Conservation (phyloP, 495 filamentous ascomycete genomes). For the Neurospora sp. region DNA sequence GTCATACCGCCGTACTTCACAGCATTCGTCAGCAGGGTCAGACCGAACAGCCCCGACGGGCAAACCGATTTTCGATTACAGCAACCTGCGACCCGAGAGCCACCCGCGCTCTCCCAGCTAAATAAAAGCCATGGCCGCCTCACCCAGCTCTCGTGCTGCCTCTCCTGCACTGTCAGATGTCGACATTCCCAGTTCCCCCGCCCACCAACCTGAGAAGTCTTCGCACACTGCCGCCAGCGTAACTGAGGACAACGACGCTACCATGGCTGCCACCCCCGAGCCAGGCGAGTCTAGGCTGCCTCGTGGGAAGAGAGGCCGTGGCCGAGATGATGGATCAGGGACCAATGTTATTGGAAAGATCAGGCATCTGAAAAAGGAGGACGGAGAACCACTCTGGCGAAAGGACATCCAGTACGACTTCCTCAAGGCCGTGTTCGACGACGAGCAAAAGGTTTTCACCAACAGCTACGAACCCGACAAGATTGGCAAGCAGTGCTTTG, state of each 20-base stretch:
- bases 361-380: constrained; percentile 90
- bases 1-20: background rate
- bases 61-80: background rate
- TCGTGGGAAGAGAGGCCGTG: constrained; percentile 22
- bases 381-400: constrained; percentile 92
- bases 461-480: constrained; percentile 65
- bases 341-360: constrained; percentile 72
- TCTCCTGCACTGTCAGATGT: constrained; percentile 17
- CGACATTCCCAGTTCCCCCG: constrained; percentile 23
- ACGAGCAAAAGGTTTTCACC: constrained; percentile 76
- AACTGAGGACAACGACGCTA: constrained; percentile 27
- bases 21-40: background rate
- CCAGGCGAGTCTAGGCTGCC: constrained; percentile 17
- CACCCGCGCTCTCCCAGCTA: background rate
- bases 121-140: constrained; percentile 21
- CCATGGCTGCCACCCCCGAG: constrained; percentile 24
- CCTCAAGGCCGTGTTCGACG: constrained; percentile 80
- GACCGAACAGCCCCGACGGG: background rate
- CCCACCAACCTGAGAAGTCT: background rate
- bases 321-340: constrained; percentile 19
- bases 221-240: constrained; percentile 9
- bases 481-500: constrained; percentile 70
- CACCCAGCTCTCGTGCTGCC: constrained; percentile 18
- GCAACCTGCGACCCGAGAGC: background rate
- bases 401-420: constrained; percentile 98